Conservation (phyloP, 1,284 basidiomycete genomes). For the Melampsora larici-populina region DNA sequence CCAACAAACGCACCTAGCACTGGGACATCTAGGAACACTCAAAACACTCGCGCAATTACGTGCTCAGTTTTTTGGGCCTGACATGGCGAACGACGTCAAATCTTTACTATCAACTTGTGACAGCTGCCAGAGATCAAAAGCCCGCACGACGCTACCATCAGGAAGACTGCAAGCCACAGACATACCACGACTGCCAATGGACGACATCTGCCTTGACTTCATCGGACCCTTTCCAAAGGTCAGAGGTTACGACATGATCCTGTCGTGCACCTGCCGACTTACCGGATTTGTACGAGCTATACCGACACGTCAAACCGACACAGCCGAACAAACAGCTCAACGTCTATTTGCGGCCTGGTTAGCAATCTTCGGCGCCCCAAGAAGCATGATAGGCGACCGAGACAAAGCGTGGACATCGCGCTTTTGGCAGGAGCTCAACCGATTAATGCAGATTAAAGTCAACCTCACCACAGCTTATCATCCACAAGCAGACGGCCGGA, state of each 20-base stretch:
- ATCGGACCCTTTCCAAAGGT: background rate
- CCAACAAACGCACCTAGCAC: slow-evolving; percentile 51
- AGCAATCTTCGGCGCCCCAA: too few species aligned
- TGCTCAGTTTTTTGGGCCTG: slow-evolving; percentile 56
- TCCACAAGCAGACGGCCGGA: too few species aligned
- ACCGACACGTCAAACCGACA: background rate
- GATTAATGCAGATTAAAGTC: too few species aligned
- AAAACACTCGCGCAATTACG: slow-evolving; percentile 53
- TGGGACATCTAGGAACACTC: slow-evolving; percentile 56
- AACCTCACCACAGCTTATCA: too few species aligned
- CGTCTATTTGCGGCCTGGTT: too few species aligned
- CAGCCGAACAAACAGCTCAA: too few species aligned
- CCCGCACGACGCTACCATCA: slow-evolving; percentile 8
- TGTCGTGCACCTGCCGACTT: background rate
- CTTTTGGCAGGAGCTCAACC: too few species aligned
- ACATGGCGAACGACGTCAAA: slow-evolving; percentile 50
- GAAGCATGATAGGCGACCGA: too few species aligned
- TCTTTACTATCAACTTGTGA: slow-evolving; percentile 16
- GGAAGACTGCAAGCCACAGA: slow-evolving; percentile 41
- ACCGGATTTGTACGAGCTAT: background rate
- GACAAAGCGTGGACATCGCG: too few species aligned
- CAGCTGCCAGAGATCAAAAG: slow-evolving; percentile 44
- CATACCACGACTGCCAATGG: slow-evolving; percentile 21
- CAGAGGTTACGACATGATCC: background rate
- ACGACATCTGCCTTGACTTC: slow-evolving; percentile 33